Evolutionary conservation across 2,329 filamentous ascomycete species (phyloP), one percentile per base, ranked within the genome.

Genomic region (Sphaerulina musiva): DNA sequence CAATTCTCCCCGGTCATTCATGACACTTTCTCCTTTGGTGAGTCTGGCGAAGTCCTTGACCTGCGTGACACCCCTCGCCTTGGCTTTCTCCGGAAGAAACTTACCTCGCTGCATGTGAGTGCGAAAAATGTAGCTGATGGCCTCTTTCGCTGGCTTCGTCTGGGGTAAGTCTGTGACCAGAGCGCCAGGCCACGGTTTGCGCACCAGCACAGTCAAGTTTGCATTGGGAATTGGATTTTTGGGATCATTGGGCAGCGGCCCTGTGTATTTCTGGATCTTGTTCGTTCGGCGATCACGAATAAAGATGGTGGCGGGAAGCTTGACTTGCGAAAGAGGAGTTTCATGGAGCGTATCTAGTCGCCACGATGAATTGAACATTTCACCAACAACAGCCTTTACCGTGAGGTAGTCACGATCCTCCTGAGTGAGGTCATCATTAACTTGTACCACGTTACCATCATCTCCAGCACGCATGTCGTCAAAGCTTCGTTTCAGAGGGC

Each of bases 51-150:
- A 95, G 46, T 84, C 74, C 0, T 61, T 68, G 1, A 81, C 83
- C 49, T 75, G 78, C 17, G 73, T 72, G 0, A 97, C 80, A 1
- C 85, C 85, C 2, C 90, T 73, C 29, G 74, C 76, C 57, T 74
- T 77, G 0, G 90, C 92, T 54, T 77, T 81, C 46, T 78, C 68
- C 0, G 81, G 73, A 56, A 88, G 78, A 66, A 98, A 96, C 64
- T 86, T 92, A 49, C 93, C 93, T 51, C 93, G 82, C 51, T 86
- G 79, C 38, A 84, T 77, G 58, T 89, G 82, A 51, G 82, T 83
- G 62, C 89, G 87, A 66, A 95, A 79, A 54, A 98, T 85, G 70
- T 98, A 98, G 54, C 86, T 95, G 62, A 96, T 75, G 5, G 89
- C 84, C 45, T 84, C 82, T 29, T 76, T 74, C 0, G 81, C 81